Conservation (phyloP, 192 early-diverging fungal genomes). For the Backusella liffmaniae region DNA sequence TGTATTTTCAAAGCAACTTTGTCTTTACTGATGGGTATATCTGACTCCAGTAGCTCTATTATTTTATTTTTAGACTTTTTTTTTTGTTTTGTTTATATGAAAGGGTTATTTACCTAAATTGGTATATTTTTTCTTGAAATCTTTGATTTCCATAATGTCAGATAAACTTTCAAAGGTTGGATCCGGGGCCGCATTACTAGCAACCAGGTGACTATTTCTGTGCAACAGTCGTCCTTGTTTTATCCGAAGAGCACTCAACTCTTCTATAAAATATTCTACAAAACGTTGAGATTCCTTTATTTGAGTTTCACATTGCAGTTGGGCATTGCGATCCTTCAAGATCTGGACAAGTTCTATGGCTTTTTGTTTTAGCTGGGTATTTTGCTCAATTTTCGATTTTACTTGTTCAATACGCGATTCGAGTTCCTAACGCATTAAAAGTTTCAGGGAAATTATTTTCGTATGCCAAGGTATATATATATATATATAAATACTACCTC, state of each 20-base stretch:
- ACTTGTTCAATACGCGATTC: slow-evolving; percentile 34
- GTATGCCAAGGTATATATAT: no score
- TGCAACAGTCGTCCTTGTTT: neutral
- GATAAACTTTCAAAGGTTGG: neutral
- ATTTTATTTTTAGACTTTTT: neutral
- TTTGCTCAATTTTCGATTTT: slow-evolving; percentile 40
- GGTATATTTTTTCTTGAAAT: slow-evolving; percentile 1
- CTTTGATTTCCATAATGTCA: neutral
- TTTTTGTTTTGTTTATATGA: neutral
- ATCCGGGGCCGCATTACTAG: neutral
- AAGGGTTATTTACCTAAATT: neutral
- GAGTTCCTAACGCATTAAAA: slow-evolving; percentile 7
- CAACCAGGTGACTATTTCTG: neutral
- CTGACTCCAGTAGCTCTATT: slow-evolving; percentile 62
- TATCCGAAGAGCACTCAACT: slow-evolving; percentile 56
- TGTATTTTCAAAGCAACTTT: slow-evolving; percentile 78
- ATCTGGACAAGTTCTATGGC: slow-evolving; percentile 55
- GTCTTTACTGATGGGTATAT: slow-evolving; percentile 58
- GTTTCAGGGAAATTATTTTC: no score
- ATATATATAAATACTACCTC: neutral
- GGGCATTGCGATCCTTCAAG: slow-evolving; percentile 61
- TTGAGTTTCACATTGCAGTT: slow-evolving; percentile 75
- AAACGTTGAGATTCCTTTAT: slow-evolving; percentile 65
- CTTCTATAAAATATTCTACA: slow-evolving; percentile 64
- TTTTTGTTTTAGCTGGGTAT: slow-evolving; percentile 38